Conservation (phyloP, 208 protist genomes). For the Kentomonas sorsogonicus region DNA sequence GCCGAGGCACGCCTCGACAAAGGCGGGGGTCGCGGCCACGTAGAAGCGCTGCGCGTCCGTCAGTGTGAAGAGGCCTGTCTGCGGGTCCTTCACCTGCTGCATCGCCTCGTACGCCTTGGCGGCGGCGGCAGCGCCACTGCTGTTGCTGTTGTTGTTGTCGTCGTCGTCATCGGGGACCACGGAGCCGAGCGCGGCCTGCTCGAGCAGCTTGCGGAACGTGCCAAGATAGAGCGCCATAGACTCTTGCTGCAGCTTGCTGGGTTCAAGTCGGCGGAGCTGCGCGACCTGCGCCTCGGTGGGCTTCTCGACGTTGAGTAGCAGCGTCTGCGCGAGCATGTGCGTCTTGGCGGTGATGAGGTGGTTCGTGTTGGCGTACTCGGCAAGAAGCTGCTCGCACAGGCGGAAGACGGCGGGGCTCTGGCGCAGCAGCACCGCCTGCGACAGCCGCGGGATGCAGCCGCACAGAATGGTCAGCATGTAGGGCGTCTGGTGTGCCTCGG, state of each 20-base stretch:
- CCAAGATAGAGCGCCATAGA: conserved; percentile 60
- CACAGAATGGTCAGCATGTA: conserved; percentile 78
- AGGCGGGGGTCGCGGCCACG: conserved; percentile 40
- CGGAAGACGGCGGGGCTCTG: conserved; percentile 35
- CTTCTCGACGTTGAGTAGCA: conserved; percentile 51
- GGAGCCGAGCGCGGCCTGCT: conserved; percentile 47
- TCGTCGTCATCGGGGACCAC: too few relatives aligned
- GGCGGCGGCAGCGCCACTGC: background rate
- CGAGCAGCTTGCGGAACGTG: conserved; percentile 79
- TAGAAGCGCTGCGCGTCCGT: conserved; percentile 40
- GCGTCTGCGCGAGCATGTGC: conserved; percentile 61
- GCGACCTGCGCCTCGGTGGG: conserved; percentile 47
- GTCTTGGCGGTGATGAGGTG: conserved; percentile 57
- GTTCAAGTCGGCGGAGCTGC: conserved; percentile 68
- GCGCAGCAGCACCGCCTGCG: conserved; percentile 59
- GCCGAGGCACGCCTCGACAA: conserved; percentile 52
- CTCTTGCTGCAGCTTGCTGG: conserved; percentile 66
- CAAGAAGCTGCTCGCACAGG: conserved; percentile 65
- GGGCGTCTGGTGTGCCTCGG: conserved; percentile 70
- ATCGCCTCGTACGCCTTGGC: conserved; percentile 14
- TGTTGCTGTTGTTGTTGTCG: too few relatives aligned
- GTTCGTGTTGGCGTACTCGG: conserved; percentile 58
- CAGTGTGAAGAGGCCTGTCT: conserved; percentile 38
- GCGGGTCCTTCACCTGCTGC: conserved; percentile 15
- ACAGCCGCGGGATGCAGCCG: conserved; percentile 65